Evolutionary conservation across 129 eudicot genomes (phyloP), one percentile per base, ranked within the genome.

Genomic region (Arctium lappa): DNA sequence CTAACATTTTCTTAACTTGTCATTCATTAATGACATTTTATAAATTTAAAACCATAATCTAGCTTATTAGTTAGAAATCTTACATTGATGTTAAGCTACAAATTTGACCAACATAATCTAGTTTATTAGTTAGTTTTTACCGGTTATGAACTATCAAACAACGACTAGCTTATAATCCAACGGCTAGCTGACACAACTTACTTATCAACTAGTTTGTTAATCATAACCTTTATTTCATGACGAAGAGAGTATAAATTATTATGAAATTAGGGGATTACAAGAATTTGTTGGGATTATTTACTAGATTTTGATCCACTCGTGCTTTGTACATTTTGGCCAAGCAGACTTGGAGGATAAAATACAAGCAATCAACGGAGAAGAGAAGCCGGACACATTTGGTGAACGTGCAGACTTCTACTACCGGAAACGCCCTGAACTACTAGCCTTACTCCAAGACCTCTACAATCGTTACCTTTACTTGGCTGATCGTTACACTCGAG

Each of bases 261-360:
- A 60, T 60, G 29, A 60, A 56, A n/a, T 16, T 16, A 56, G 6
- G 8, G 22, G 27, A 60, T n/a, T 16, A 60, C n/a, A 60, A 60
- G 8, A 60, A 5, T n/a, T 60, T 60, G 29, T 60, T 60, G 68
- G 22, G 8, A 60, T 16, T 60, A 60, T 10, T 56, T 56, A 56
- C 65, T 56, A 56, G 65, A 56, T 15, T 56, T 15, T 15, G 18
- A 56, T 50, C 18, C 4, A 56, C 65, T 15, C 16, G 65, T 15
- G 65, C 10, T 16, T 27, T 60, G 68, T 60, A 60, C 8, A 16
- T 63, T 73, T 74, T 37, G 29, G 5, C 33, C 12, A 84, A 79
- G 4, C 88, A 94, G 98, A 94, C 76, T 72, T 94, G 92, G 98
- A 94, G 72, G 91, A 94, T 81, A 90, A 88, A 71, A 83, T 94